Evolutionary conservation across 805 yeast species (phyloP).

Genomic region (Candida rishiriensis): DNA sequence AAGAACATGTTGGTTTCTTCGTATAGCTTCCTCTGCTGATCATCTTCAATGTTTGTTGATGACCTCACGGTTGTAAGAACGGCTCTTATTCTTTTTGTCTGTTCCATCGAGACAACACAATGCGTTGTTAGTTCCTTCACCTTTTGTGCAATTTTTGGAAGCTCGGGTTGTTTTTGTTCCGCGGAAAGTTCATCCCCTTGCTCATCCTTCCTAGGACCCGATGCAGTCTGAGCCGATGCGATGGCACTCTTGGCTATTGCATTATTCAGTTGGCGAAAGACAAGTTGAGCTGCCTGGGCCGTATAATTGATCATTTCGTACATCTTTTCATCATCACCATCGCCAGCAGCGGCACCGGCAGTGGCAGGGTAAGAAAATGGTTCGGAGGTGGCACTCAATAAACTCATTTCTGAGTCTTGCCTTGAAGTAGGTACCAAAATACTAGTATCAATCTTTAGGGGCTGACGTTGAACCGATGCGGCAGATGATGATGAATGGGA

Average conservation of each 20-base stretch:
- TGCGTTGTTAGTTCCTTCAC: slow-evolving; percentile 74
- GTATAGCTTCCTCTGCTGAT: slow-evolving; percentile 66
- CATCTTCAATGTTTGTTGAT: slow-evolving; percentile 24
- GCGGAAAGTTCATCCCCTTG: slow-evolving; percentile 9
- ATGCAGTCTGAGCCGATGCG: slow-evolving; percentile 39
- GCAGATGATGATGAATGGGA: slow-evolving; percentile 8
- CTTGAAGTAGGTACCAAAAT: slow-evolving; percentile 9
- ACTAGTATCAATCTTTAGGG: slow-evolving; percentile 23
- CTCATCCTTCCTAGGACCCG: slow-evolving; percentile 20
- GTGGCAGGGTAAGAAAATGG: slow-evolving; percentile 1
- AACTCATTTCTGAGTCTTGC: slow-evolving; percentile 28
- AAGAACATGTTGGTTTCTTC: slow-evolving; percentile 81
- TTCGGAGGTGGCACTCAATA: slow-evolving; percentile 11
- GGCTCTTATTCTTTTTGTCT: slow-evolving; percentile 59
- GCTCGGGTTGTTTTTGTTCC: slow-evolving; percentile 3
- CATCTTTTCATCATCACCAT: slow-evolving; percentile 26
- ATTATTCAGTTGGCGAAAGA: slow-evolving; percentile 65
- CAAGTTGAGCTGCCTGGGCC: slow-evolving; percentile 60
- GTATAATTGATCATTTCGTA: slow-evolving; percentile 27
- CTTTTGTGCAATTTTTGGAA: slow-evolving; percentile 45
- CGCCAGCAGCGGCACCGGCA: slow-evolving; percentile 20
- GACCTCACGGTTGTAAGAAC: slow-evolving; percentile 48
- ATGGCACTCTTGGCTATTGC: slow-evolving; percentile 65
- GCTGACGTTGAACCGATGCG: slow-evolving; percentile 18
- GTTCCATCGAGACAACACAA: slow-evolving; percentile 78